Evolutionary conservation across 1,139 yeast genomes (phyloP).

Genomic region (Suhomyces wounanorum): DNA sequence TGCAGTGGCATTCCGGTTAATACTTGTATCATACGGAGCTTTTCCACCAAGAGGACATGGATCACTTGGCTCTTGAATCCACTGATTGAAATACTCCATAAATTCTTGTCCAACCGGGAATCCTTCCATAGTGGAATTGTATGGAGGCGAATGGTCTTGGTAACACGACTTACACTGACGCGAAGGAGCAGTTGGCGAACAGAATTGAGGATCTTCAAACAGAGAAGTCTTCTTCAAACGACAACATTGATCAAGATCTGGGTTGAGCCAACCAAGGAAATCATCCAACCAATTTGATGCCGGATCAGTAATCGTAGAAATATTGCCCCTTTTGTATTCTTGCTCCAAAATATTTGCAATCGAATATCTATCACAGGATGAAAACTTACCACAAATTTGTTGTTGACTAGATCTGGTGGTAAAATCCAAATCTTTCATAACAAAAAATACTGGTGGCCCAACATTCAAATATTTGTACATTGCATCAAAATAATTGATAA

Average conservation of each 20-base stretch:
- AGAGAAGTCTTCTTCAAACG: conserved; percentile 50
- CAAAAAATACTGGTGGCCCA: conserved; percentile 92
- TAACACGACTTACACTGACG: conserved; percentile 76
- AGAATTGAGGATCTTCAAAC: conserved; percentile 43
- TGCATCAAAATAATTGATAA: conserved; percentile 78
- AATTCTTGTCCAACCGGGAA: conserved; percentile 79
- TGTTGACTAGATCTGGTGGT: conserved; percentile 66
- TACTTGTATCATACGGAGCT: conserved; percentile 78
- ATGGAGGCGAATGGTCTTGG: conserved; percentile 54
- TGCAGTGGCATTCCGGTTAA: conserved; percentile 41
- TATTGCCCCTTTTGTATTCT: conserved; percentile 67
- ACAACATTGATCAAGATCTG: conserved; percentile 85
- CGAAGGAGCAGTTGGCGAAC: conserved; percentile 69
- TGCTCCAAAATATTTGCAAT: conserved; percentile 83
- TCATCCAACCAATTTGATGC: conserved; percentile 94
- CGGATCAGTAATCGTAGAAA: conserved; percentile 76
- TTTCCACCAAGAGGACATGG: conserved; percentile 96
- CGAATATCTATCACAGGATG: conserved; percentile 79
- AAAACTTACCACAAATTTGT: conserved; percentile 80
- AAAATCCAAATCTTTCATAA: conserved; percentile 64
- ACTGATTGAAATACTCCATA: conserved; percentile 68
- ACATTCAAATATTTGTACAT: conserved; percentile 71
- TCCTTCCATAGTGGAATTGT: conserved; percentile 78
- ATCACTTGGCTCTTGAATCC: conserved; percentile 86
- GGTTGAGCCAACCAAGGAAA: conserved; percentile 82